Evolutionary conservation across 768 basidiomycete species (phyloP), one percentile per base, ranked within the genome.

Genomic region (Holtermanniella nyarrowii): DNA sequence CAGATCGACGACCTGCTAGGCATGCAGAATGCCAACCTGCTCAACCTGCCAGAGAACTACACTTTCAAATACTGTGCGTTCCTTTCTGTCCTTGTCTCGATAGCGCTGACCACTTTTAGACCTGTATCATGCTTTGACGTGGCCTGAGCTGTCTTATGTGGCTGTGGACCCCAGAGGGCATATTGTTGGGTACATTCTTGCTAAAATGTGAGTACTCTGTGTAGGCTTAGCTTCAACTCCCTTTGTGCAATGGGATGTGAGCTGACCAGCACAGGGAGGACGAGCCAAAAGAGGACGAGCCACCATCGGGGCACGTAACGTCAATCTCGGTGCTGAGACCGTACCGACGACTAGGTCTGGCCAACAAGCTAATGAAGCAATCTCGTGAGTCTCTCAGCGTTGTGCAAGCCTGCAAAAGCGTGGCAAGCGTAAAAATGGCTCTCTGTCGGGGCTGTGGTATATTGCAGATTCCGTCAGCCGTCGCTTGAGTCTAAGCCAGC

Each of bases 151-250:
- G 18, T 91, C 88, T 5, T 93, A 85, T 61, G 88, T 96, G 4
- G 90, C 90, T 0, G 88, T 89, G 63, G 88, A 91, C 59, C 78
- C 81, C 62, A 83, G 86, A 63, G 89, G 89, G 1, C 77, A 85
- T 50, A 83, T 96, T 50, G 88, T 96, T 1, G 90, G 90, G 25
- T 96, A 96, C 69, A 90, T 93, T 27, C 74, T 96, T n/a, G 88
- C 86, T 1, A 91, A 91, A 72, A 93, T 95, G 90, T 93, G 56
- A 43, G 80, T 74, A 18, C 31, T 21, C 13, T 12, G 1, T 13
- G 48, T 10, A 10, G n/a, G 48, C 53, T 48, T 26, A 50, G 13
- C 24, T 50, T 27, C 16, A 7, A 7, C 7, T 37, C 7, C 31
- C 31, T 7, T 7, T 7, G 16, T 7, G 31, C 31, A 7, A 37